Percentiles rank a stretch among this genome's conserved stretches.
Conservation (phyloP, 1,284 basidiomycete species). For the Puccinia hordei region DNA sequence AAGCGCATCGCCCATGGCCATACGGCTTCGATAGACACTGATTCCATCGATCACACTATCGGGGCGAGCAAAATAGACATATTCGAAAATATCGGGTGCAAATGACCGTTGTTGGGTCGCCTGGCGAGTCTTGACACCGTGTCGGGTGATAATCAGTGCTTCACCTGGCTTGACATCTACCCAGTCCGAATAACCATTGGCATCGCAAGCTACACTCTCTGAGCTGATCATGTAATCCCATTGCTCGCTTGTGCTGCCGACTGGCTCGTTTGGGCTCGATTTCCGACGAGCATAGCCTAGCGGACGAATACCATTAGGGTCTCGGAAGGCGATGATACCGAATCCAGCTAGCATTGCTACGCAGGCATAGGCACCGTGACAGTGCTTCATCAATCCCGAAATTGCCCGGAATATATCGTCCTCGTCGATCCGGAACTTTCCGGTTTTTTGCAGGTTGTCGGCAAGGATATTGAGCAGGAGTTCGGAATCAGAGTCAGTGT, state of each 20-base stretch:
- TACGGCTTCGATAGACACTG: constrained; percentile 93
- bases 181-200: constrained; percentile 85
- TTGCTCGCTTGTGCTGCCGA: constrained; percentile 53
- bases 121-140: constrained; percentile 71
- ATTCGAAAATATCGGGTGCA: constrained; percentile 99
- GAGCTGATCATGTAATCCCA: constrained; percentile 87
- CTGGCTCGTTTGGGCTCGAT: constrained; percentile 39
- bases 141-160: constrained; percentile 80
- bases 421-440: constrained; percentile 99
- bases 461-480: constrained; percentile 96
- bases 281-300: constrained; percentile 77
- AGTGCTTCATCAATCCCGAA: constrained; percentile 81
- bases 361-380: constrained; percentile 92
- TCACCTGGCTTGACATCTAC: constrained; percentile 91
- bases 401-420: constrained; percentile 98
- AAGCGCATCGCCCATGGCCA: constrained; percentile 98
- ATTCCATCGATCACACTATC: constrained; percentile 97
- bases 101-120: constrained; percentile 73
- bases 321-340: constrained; percentile 95
- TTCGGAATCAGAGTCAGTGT: constrained; percentile 98
- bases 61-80: constrained; percentile 96
- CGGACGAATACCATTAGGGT: constrained; percentile 97
- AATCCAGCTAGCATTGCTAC: constrained; percentile 98
- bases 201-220: constrained; percentile 95
- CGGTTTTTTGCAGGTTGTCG: constrained; percentile 94